Conservation (phyloP, 345 rosid species). For the Jatropha curcas region DNA sequence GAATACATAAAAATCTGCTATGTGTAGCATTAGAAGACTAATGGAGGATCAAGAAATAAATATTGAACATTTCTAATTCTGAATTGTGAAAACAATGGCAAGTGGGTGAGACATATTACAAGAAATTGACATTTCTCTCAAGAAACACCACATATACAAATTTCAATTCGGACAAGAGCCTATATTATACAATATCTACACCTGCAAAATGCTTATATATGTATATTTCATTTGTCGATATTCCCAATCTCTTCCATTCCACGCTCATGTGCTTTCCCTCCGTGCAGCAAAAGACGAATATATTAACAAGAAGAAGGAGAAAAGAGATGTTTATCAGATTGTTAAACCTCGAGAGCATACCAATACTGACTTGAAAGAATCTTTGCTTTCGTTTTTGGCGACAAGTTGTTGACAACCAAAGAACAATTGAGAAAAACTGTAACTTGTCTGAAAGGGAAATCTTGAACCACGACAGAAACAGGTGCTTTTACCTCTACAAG, state of each 20-base stretch:
- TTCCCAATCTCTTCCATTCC: no score
- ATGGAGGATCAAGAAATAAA: neutral
- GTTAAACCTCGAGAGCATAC: slow-evolving; percentile 22
- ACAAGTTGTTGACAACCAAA: slow-evolving; percentile 50
- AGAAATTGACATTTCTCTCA: neutral
- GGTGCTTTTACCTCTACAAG: slow-evolving; percentile 42
- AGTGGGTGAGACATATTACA: neutral
- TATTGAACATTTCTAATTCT: neutral
- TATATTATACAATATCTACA: neutral
- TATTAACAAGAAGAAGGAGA: neutral
- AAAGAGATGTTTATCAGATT: neutral
- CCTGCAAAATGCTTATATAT: no score
- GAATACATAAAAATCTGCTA: no score
- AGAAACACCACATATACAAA: neutral
- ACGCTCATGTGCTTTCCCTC: no score
- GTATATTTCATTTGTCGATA: no score
- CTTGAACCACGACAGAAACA: slow-evolving; percentile 28
- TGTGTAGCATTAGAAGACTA: neutral
- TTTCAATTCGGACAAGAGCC: slow-evolving; percentile 6
- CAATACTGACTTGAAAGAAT: slow-evolving; percentile 35
- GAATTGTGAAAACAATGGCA: slow-evolving; percentile 14
- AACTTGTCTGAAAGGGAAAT: slow-evolving; percentile 34
- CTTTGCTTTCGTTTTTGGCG: slow-evolving; percentile 26
- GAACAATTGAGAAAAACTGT: slow-evolving; percentile 35
- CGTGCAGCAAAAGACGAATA: neutral